Evolutionary conservation across 805 yeast species (phyloP), one percentile per base, ranked within the genome.

Genomic region (Spathaspora arborariae): DNA sequence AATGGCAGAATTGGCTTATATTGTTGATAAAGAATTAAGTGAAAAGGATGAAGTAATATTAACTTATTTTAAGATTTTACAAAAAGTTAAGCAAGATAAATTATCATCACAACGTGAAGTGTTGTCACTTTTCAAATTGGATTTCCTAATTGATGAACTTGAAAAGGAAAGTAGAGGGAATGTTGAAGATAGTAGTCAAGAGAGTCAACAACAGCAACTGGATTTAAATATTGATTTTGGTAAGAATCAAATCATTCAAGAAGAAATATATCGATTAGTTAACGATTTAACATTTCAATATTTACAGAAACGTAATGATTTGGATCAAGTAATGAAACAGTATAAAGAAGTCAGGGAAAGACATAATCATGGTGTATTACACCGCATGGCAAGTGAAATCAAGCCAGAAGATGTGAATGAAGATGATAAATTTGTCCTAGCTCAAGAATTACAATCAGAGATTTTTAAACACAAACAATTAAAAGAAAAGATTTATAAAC

Each of bases 201-300:
- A 52, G 30, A 42, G 54, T 4, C 22, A 52, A 20, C 11, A 21
- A 8, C 20, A 39, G 21, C 9, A 36, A 19, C 20, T 15, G 20
- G 50, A 47, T 20, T 44, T 47, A 16, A 19, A 24, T 19, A 46
- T 56, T 33, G 73, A 67, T 50, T 41, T 54, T 13, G 54, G 60
- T 24, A 50, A 62, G 40, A 74, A 68, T 49, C 51, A 56, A 42
- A 56, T 71, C 9, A 60, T 72, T 18, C 76, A 72, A 50, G 76
- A 68, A 16, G 76, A 72, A 48, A 67, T 72, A 19, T 57, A 58
- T 46, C 54, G 76, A 21, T 56, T 72, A 38, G 48, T 63, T n/a
- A 71, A 70, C 43, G 76, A 72, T 49, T 56, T 71, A 45, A 57
- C 64, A 5, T 72, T 60, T 44, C 75, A 69, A 51, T 54, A 55